phyloP scores from a whole-genome alignment of 73 alveolate species.

The Paramecium primaurelia region DNA sequence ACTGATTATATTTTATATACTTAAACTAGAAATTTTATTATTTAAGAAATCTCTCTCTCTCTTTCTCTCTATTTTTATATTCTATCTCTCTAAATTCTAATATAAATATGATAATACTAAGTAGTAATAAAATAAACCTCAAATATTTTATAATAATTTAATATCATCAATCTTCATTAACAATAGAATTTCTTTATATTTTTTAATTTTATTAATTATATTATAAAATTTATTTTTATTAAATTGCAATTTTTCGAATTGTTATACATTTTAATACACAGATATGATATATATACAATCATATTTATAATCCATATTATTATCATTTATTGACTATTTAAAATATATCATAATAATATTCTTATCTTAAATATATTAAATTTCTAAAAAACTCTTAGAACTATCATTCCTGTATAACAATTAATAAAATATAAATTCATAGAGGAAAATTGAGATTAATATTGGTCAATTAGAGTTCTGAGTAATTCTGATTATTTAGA shows the following conservation, averaged over 20 bases:
- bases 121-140: background rate
- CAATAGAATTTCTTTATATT: too few species aligned
- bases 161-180: background rate
- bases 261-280: too few species aligned
- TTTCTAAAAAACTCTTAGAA: background rate
- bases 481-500: background rate
- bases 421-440: background rate
- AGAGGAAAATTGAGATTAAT: too few species aligned
- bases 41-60: background rate
- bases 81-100: background rate
- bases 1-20: background rate
- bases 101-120: background rate
- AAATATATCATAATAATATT: too few species aligned
- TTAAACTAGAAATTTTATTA: too few species aligned
- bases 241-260: background rate
- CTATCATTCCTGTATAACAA: background rate
- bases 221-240: too few species aligned
- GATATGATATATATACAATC: background rate
- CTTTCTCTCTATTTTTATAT: background rate
- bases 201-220: too few species aligned
- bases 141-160: too few species aligned
- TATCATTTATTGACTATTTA: too few species aligned
- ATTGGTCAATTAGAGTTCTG: background rate
- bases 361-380: background rate
- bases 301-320: background rate